Percentiles rank a stretch among this genome's conserved stretches.
Conservation (phyloP, 75 land plant genomes). For the Pinus albicaulis region DNA sequence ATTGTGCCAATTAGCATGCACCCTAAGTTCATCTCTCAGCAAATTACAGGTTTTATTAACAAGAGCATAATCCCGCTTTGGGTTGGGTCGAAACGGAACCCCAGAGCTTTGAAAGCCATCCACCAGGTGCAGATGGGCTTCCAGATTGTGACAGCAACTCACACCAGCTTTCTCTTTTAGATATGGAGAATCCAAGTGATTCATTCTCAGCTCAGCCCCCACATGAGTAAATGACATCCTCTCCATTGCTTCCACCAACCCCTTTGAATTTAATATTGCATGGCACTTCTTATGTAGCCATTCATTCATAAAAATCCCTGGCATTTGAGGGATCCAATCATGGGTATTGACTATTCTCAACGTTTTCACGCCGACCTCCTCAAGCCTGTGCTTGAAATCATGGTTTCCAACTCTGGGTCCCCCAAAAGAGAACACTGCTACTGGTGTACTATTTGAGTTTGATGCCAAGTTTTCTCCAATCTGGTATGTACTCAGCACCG, state of each 20-base stretch:
- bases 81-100: not conserved
- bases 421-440: not conserved
- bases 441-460: not conserved
- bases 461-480: slow-evolving; percentile 7
- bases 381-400: not conserved
- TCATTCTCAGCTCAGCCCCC: slow-evolving; percentile 2
- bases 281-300: not conserved
- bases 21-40: not conserved
- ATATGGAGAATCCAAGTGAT: slow-evolving; percentile 11
- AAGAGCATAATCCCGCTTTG: not conserved
- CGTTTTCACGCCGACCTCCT: not conserved
- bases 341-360: slow-evolving; percentile 4
- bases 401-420: not conserved
- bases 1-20: not conserved
- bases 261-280: not conserved
- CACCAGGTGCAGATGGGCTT: slow-evolving; percentile 19
- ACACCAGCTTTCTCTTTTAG: not conserved
- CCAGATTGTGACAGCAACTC: slow-evolving; percentile 12
- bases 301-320: not conserved
- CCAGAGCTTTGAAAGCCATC: slow-evolving; percentile 13
- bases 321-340: not conserved
- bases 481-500: slow-evolving; percentile 10
- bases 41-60: slow-evolving; percentile 3
- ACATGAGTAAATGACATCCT: slow-evolving; percentile 10
- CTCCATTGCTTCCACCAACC: not conserved